phyloP scores from a whole-genome alignment of 208 protist genomes.

The Trypanosoma avium region DNA sequence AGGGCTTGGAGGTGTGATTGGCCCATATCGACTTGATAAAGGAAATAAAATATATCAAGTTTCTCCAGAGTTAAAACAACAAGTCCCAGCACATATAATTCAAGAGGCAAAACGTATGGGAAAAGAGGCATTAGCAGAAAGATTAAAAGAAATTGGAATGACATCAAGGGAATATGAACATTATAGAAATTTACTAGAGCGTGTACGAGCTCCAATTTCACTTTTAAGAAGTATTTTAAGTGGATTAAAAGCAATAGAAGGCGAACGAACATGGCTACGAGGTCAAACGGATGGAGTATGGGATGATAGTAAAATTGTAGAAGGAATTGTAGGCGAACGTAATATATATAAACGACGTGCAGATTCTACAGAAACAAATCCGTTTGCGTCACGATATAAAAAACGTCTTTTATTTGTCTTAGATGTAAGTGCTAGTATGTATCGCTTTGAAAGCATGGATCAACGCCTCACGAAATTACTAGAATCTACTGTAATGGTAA shows the following conservation, averaged over 20 bases:
- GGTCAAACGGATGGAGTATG: conserved; percentile 89
- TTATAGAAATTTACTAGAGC: conserved; percentile 64
- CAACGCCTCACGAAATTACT: conserved; percentile 83
- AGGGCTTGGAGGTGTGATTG: conserved; percentile 81
- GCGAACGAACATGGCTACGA: conserved; percentile 85
- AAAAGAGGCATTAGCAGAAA: conserved; percentile 63
- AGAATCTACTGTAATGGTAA: conserved; percentile 90
- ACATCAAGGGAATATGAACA: conserved; percentile 55
- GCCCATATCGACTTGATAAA: conserved; percentile 90
- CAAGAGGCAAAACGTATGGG: conserved; percentile 82
- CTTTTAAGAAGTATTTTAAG: conserved; percentile 71
- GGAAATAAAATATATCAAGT: conserved; percentile 87
- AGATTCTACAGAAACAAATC: conserved; percentile 70
- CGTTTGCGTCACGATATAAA: conserved; percentile 63
- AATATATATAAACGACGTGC: conserved; percentile 91
- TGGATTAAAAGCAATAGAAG: conserved; percentile 79
- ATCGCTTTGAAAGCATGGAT: conserved; percentile 92
- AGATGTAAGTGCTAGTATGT: conserved; percentile 93
- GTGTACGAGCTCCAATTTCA: conserved; percentile 53
- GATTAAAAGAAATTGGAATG: conserved; percentile 78
- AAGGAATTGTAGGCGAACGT: conserved; percentile 89
- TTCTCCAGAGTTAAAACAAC: conserved; percentile 82
- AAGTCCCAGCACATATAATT: conserved; percentile 75
- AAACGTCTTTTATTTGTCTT: conserved; percentile 92
- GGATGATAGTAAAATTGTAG: conserved; percentile 92